Evolutionary conservation across 345 rosid species (phyloP), one percentile per base, ranked within the genome.

Genomic region (Alliaria petiolata): DNA sequence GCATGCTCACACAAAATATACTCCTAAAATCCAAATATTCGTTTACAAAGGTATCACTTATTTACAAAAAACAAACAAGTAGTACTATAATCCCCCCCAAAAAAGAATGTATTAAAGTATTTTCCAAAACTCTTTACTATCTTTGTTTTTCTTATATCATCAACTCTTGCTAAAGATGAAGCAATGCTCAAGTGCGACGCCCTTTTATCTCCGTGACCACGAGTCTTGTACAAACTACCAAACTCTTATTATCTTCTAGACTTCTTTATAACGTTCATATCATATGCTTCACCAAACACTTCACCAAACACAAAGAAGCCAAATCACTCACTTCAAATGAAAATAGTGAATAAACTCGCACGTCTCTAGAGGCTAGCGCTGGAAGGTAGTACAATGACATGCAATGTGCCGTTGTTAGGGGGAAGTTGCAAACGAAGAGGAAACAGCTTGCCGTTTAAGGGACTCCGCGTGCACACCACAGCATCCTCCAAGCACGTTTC

Each of bases 341-440:
- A 4, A 26, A 26, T 28, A 4, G 25, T 22, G 25, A 22, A 22
- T 22, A 22, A 1, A 22, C 25, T 22, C 79, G 78, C 65, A 85
- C 95, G 79, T 80, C n/a, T 79, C 11, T 72, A 67, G 11, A 74
- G 68, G 26, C 22, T 60, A 13, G 88, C 84, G 0, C 80, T 75
- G 3, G 82, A 71, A 1, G 84, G 86, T 33, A 95, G 83, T 19
- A 92, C 74, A 19, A 95, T 38, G 38, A 95, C 98, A 74, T 87
- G 95, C 88, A 95, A 46, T 67, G 87, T 82, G 1, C 91, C 79
- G 44, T 76, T 88, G 76, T 90, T 92, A 17, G 99, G 99, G 17
- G 99, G 99, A 72, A 95, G 98, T 80, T 87, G 98, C 76, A 95
- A 82, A 25, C 86, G 87, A 67, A 95, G 92, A 0, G 97, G 97